phyloP scores from a whole-genome alignment of 2,329 filamentous ascomycete species.

The Cladosporium sp. region DNA sequence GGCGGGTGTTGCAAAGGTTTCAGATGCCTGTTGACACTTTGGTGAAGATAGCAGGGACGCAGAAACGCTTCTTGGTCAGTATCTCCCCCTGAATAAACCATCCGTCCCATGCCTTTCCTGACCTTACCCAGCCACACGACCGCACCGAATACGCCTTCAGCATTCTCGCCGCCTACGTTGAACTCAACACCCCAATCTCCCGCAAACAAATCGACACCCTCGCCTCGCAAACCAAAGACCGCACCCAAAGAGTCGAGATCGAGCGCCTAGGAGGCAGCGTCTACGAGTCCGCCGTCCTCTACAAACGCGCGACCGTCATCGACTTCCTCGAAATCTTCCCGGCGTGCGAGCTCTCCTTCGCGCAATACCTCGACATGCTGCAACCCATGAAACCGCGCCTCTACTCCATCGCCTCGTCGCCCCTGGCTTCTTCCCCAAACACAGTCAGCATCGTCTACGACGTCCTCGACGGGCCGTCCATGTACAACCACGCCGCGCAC shows the following conservation, averaged over 20 bases:
- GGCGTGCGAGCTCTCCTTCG: conserved; percentile 55
- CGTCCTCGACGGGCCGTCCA: conserved; percentile 34
- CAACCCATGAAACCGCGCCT: conserved; percentile 23
- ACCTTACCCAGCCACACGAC: conserved; percentile 41
- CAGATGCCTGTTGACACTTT: conserved; percentile 60
- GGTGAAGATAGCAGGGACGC: conserved; percentile 15
- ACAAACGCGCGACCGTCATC: conserved; percentile 41
- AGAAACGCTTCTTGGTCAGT: conserved; percentile 14
- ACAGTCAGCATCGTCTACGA: conserved; percentile 56
- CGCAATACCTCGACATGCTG: conserved; percentile 40
- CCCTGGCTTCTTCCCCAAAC: conserved; percentile 14
- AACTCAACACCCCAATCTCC: conserved; percentile 62
- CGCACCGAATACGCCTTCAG: conserved; percentile 4
- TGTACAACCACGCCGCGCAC: conserved; percentile 12
- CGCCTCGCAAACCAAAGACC: conserved; percentile 10
- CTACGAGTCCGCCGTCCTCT: conserved; percentile 49
- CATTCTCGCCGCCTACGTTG: conserved; percentile 64
- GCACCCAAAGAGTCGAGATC: conserved; percentile 36
- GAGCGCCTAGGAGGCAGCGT: conserved; percentile 39
- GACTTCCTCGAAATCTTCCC: conserved; percentile 63
- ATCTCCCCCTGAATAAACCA: not conserved
- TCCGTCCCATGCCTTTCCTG: conserved; percentile 54
- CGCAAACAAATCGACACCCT: conserved; percentile 37
- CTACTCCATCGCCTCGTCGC: conserved; percentile 24
- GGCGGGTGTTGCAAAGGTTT: conserved; percentile 59